These are phyloP conservation scores for Massariosphaeria phaeospora DNA, from an alignment of 495 filamentous ascomycete genomes.

Conservation along the genomic window DNA sequence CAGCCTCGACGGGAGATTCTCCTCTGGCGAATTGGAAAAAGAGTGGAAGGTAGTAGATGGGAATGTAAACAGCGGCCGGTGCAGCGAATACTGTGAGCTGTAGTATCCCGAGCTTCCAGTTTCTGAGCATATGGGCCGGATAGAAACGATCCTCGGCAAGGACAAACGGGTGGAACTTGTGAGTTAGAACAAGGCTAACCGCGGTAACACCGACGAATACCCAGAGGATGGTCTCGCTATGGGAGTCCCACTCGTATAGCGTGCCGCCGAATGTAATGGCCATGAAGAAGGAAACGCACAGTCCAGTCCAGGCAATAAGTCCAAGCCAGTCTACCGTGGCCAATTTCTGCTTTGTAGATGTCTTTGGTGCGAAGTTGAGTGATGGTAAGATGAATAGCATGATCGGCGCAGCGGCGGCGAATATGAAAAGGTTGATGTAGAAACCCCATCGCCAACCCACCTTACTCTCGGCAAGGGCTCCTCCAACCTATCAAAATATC, in stretches of 20 bases:
- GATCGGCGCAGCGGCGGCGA: slow-evolving; percentile 1
- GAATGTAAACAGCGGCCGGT: slow-evolving; percentile 41
- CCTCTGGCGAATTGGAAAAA: slow-evolving; percentile 53
- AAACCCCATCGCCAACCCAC: slow-evolving; percentile 29
- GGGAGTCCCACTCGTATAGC: slow-evolving; percentile 50
- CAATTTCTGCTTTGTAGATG: not conserved
- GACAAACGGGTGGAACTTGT: slow-evolving; percentile 52
- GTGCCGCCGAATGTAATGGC: slow-evolving; percentile 48
- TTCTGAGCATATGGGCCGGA: slow-evolving; percentile 50
- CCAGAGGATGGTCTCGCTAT: slow-evolving; percentile 51
- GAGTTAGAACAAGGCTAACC: slow-evolving; percentile 47
- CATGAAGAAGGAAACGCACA: not conserved
- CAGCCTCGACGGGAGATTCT: slow-evolving; percentile 49
- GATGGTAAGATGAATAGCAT: slow-evolving; percentile 15
- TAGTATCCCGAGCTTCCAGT: slow-evolving; percentile 46
- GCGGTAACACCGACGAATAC: slow-evolving; percentile 52
- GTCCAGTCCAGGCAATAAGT: slow-evolving; percentile 4
- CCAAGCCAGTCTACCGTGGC: slow-evolving; percentile 9
- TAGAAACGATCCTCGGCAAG: slow-evolving; percentile 48
- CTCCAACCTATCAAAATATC: too few species aligned
- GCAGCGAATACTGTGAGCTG: slow-evolving; percentile 42
- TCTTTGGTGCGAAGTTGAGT: not conserved
- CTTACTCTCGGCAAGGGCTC: slow-evolving; percentile 10
- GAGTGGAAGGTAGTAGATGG: slow-evolving; percentile 42
- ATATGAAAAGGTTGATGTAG: slow-evolving; percentile 22